Evolutionary conservation across 208 protist genomes (phyloP), one percentile per base, ranked within the genome.

Genomic region (Crithidia sp.): DNA sequence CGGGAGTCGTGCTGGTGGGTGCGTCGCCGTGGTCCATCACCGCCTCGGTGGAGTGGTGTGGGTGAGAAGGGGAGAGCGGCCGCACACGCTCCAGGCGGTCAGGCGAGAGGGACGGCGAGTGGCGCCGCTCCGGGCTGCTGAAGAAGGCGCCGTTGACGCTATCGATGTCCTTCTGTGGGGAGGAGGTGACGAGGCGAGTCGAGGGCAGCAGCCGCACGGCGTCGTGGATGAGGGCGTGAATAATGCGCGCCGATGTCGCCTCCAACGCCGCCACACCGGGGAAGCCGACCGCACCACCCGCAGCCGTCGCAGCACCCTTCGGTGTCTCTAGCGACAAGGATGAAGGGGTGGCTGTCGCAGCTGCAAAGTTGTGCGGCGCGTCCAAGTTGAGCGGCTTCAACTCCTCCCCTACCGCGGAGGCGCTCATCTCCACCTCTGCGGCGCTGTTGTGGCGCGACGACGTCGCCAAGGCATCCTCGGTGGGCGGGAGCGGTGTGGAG

Each of bases 201-300:
- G 28, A 28, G 28, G 63, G 63, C 16, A 68, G 52, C 47, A 68
- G 52, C 14, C 63, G 47, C 50, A 68, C 63, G 7, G 63, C 63
- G 50, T 68, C 63, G 63, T 49, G 63, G 14, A 68, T 68, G 2
- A 68, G 52, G 7, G 52, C 6, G 12, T 5, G 10, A 19, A 57
- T 39, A 14, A 68, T 39, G n/a, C 36, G 36, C 47, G 14, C 63
- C 12, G 63, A 68, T 8, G 49, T 39, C 2, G 63, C 14, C 52
- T 68, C 63, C 16, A 68, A 13, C 36, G 63, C 63, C n/a, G 16
- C 63, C 4, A 68, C 63, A 28, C 28, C 28, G 28, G 28, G 28
- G 28, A 28, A 28, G 28, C 28, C 28, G 28, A 28, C 28, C 28
- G 28, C 28, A 28, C 28, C 28, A 28, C 28, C 28, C 28, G 28